Evolutionary conservation across 768 basidiomycete species (phyloP).

Genomic region (Crassisporium funariophilum): DNA sequence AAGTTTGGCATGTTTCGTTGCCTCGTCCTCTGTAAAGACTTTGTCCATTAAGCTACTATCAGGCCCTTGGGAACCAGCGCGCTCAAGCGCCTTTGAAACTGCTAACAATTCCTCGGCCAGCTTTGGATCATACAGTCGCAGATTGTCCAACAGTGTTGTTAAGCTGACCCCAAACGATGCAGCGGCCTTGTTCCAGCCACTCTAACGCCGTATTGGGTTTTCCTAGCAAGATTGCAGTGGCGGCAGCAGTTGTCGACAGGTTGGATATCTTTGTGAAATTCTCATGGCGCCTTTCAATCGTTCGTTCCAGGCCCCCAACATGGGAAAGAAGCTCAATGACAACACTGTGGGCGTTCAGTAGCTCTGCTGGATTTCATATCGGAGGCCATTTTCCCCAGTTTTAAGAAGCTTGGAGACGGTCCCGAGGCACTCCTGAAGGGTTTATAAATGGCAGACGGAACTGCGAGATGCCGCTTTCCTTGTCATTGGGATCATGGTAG

Average conservation of each 20-base stretch:
- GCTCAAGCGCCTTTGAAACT: constrained; percentile 9
- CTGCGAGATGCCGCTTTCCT: no score
- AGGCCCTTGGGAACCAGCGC: not conserved
- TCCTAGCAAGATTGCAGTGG: constrained; percentile 13
- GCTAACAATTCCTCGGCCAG: constrained; percentile 13
- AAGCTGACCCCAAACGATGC: constrained; percentile 27
- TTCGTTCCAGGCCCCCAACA: constrained; percentile 17
- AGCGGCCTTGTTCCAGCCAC: constrained; percentile 30
- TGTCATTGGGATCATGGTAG: no score
- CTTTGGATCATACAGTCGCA: constrained; percentile 5
- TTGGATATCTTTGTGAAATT: constrained; percentile 3
- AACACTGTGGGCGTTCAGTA: no score
- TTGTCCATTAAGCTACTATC: not conserved
- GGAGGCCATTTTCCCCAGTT: no score
- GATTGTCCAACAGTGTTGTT: constrained; percentile 25
- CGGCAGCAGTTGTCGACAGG: constrained; percentile 5
- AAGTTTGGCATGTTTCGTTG: not conserved
- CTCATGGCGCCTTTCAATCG: constrained; percentile 10
- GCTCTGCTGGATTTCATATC: no score
- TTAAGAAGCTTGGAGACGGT: no score
- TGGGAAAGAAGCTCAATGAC: constrained; percentile 18
- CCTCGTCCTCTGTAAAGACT: constrained; percentile 3
- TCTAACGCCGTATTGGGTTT: constrained; percentile 20
- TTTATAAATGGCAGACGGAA: no score
- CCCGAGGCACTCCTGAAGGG: no score